phyloP scores from a whole-genome alignment of 495 filamentous ascomycete species.

The Penicillium dipodomyicola region DNA sequence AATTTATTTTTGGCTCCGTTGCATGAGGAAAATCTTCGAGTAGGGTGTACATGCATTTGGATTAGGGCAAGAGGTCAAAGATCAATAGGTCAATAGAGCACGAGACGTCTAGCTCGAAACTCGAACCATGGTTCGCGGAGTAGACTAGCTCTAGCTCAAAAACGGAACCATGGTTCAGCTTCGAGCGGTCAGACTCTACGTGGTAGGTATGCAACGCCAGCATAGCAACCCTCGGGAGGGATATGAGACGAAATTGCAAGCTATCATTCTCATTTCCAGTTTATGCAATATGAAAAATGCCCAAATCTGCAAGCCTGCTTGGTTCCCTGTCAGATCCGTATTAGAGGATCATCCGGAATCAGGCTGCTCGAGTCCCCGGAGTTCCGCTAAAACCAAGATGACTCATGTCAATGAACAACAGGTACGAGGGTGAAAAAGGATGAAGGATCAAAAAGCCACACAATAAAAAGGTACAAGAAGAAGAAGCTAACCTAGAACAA shows the following conservation, averaged over 20 bases:
- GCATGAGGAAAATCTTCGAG: background rate
- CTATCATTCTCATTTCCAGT: background rate
- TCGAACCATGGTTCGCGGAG: constrained; percentile 9
- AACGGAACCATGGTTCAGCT: background rate
- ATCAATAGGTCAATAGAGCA: background rate
- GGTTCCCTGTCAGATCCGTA: constrained; percentile 6
- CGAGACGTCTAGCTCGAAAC: background rate
- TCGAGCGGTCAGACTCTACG: constrained; percentile 15
- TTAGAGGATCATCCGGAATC: constrained; percentile 7
- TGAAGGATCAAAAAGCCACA: background rate
- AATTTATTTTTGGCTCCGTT: background rate
- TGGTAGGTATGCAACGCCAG: constrained; percentile 20
- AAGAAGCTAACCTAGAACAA: constrained; percentile 1
- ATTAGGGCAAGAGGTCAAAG: background rate
- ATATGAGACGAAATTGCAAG: constrained; percentile 3
- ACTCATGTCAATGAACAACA: constrained; percentile 4
- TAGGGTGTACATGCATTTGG: background rate
- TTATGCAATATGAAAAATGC: constrained; percentile 6
- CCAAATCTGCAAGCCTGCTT: background rate
- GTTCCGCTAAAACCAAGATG: background rate
- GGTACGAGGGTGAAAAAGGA: background rate
- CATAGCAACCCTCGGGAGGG: constrained; percentile 4
- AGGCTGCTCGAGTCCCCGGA: background rate
- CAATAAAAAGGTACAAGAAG: background rate
- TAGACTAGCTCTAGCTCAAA: constrained; percentile 1